Percentiles rank a stretch among this genome's conserved stretches.
These are phyloP conservation scores for Xylariomycetidae sp. DNA, from an alignment of 2,329 filamentous ascomycete genomes.

Conservation along the genomic window DNA sequence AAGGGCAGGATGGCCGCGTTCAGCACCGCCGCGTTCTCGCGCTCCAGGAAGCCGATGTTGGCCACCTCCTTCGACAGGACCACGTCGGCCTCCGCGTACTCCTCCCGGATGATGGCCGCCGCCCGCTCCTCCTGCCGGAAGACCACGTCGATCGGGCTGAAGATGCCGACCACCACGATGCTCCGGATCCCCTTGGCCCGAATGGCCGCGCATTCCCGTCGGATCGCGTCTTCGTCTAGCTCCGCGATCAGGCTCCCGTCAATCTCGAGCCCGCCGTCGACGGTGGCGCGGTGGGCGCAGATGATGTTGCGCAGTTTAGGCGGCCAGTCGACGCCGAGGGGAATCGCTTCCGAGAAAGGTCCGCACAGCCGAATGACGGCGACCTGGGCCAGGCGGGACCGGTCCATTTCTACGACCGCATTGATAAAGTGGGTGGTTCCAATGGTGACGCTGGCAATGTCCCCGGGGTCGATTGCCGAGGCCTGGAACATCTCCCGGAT, in stretches of 20 bases:
- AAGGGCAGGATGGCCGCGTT: slow-evolving; percentile 57
- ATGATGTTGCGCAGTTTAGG: slow-evolving; percentile 40
- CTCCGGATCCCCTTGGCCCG: slow-evolving; percentile 36
- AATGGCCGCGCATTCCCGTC: slow-evolving; percentile 32
- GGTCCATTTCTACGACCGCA: slow-evolving; percentile 49
- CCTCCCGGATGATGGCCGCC: slow-evolving; percentile 33
- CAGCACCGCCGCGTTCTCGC: slow-evolving; percentile 59
- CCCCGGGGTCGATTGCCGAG: slow-evolving; percentile 20
- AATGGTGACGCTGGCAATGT: slow-evolving; percentile 44
- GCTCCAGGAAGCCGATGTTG: slow-evolving; percentile 50
- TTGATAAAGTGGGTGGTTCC: slow-evolving; percentile 56
- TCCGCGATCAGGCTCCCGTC: slow-evolving; percentile 41
- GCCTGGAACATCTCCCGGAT: slow-evolving; percentile 15
- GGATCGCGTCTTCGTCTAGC: slow-evolving; percentile 36
- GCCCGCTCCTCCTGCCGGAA: slow-evolving; percentile 41
- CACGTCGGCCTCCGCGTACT: slow-evolving; percentile 37
- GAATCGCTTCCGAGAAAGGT: slow-evolving; percentile 44
- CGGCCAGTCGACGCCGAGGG: slow-evolving; percentile 49
- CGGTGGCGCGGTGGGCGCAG: slow-evolving; percentile 36
- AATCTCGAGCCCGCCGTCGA: slow-evolving; percentile 46
- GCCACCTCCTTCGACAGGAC: slow-evolving; percentile 47
- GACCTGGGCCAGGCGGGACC: slow-evolving; percentile 39
- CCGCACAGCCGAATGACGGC: slow-evolving; percentile 50
- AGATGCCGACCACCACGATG: slow-evolving; percentile 44
- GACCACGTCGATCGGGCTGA: slow-evolving; percentile 45